Conservation (phyloP, 257 asterid species). For the Leptodermis oblonga region DNA sequence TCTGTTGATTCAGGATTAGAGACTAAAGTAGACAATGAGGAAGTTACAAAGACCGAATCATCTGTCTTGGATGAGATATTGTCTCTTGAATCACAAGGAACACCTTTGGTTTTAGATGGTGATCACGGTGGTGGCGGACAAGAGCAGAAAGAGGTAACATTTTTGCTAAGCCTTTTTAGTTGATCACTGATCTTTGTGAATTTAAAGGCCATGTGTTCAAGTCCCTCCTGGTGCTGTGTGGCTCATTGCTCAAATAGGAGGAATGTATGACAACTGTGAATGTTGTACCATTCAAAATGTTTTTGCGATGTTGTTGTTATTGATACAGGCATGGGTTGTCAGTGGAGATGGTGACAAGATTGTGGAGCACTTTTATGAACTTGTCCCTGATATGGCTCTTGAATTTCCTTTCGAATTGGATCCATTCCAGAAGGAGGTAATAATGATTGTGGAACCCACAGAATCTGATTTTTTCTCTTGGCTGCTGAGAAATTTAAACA, state of each 20-base stretch:
- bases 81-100: slow-evolving; percentile 47
- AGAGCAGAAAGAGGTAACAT: slow-evolving; percentile 57
- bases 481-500: neutral
- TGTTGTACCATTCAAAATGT: neutral
- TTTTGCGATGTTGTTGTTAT: slow-evolving; percentile 4
- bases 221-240: neutral
- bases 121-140: slow-evolving; percentile 38
- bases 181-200: neutral
- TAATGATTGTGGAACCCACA: slow-evolving; percentile 8
- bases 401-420: slow-evolving; percentile 90
- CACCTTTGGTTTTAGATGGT: slow-evolving; percentile 32
- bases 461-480: neutral
- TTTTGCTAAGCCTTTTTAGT: slow-evolving; percentile 12
- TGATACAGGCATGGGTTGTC: slow-evolving; percentile 72
- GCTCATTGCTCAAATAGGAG: neutral
- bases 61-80: slow-evolving; percentile 75
- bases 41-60: slow-evolving; percentile 31
- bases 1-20: slow-evolving; percentile 36
- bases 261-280: neutral
- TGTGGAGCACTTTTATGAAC: slow-evolving; percentile 65
- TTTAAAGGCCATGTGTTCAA: neutral
- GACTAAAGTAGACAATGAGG: slow-evolving; percentile 37
- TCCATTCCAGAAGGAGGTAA: slow-evolving; percentile 96
- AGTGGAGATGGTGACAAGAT: slow-evolving; percentile 58
- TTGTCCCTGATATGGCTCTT: slow-evolving; percentile 97